Evolutionary conservation across 805 yeast species (phyloP), one percentile per base, ranked within the genome.

Genomic region (Candida pini): DNA sequence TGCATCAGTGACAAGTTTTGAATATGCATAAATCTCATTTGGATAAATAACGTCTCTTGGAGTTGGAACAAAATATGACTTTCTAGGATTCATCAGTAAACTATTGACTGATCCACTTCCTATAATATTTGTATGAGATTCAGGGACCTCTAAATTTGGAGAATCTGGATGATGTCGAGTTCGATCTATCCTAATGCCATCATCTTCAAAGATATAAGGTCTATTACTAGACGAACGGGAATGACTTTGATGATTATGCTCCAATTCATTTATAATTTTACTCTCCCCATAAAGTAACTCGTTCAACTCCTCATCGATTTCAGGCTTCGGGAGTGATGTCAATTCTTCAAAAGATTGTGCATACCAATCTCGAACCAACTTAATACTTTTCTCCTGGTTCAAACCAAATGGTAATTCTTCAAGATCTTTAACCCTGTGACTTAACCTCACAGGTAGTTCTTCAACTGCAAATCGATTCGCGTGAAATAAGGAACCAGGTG

Each of bases 281-380:
- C 15, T 30, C 26, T 40, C 45, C 25, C 31, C 40, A 36, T 45
- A 58, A 33, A 73, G 54, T 40, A 68, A 43, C 39, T 58, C 53
- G 25, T 55, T 55, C 41, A 71, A 56, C 30, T 67, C 69, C 13
- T 54, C 64, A 30, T 64, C 62, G 29, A 79, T 63, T 21, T 49
- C 51, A 1, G 90, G 90, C 38, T 71, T 69, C 9, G 76, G 73
- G 28, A 88, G 59, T 9, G 68, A 56, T n/a, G 81, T 76, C 45
- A 87, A 69, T 53, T 87, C 90, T 48, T 86, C 88, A 57, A 88
- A 88, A 7, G 90, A 79, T 54, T 86, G 92, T 1, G 89, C 89
- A 55, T 87, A 88, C 96, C 96, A 88, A 53, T 86, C 76, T 40
- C 79, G 73, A 13, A 87, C 96, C 44, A 78, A 71, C 33, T 73